Evolutionary conservation across 352 stramenopile species (phyloP), one percentile per base, ranked within the genome.

Genomic region (Globisporangium camurandrum): DNA sequence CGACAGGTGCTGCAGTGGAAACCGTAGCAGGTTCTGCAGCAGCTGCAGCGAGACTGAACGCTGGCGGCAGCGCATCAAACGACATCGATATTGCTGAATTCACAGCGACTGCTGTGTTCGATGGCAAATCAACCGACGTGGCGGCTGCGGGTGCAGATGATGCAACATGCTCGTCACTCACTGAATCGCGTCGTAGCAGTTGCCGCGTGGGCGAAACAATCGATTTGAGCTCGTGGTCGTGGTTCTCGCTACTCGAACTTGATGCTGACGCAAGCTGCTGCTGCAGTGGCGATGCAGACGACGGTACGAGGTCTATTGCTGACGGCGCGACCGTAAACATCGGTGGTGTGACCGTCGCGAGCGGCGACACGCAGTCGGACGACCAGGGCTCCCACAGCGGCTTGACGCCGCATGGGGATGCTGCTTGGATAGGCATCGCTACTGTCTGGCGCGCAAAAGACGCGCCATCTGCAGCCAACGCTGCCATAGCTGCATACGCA

Each of bases 351-450:
- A 28, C 27, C 3, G 43, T 19, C 33, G 33, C 33, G 14, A 74
- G 61, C 0, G 64, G 56, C 2, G 65, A 72, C 11, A 55, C 57
- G 10, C 59, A 57, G 30, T 57, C 64, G 12, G 67, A 71, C 11
- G 62, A 67, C 67, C 67, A 77, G 19, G 67, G 67, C 47, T 71
- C 59, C 67, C 67, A 77, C 26, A 77, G 50, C n/a, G 67, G 59
- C 37, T 68, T 70, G 10, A 57, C 53, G 17, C 54, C 59, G 34
- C 61, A 49, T 58, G 64, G 62, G 26, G 62, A 74, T 48, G 54
- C 36, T 17, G 67, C 51, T 16, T 16, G 8, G 30, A 34, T 6
- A 6, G 30, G 30, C 30, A 34, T 6, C 6, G 6, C 6, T 43
- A 14, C 2, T 22, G 33, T 27, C 8, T 23, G 41, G 1, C 3